These are phyloP conservation scores for Vitis cinerea DNA, from an alignment of 164 flowering plant species.

Conservation along the genomic window DNA sequence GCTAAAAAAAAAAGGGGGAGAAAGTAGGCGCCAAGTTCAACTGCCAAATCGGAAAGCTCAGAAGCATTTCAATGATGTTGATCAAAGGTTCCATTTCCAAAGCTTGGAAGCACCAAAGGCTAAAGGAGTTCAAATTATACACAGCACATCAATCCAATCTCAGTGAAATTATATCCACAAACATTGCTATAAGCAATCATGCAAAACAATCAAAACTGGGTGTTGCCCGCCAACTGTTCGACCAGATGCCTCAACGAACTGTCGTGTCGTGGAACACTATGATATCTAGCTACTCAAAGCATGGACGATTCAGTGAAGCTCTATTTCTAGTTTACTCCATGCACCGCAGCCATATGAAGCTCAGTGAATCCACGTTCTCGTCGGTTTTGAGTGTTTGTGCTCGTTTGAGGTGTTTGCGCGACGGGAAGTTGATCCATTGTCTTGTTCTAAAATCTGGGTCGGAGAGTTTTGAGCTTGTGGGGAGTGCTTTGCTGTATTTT, in stretches of 20 bases:
- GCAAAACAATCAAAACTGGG: conserved; percentile 32
- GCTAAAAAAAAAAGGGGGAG: too few relatives aligned
- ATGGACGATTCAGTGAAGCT: conserved; percentile 40
- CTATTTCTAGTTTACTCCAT: conserved; percentile 36
- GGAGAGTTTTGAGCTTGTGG: conserved; percentile 48
- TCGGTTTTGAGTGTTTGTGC: conserved; percentile 49
- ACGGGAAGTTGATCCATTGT: conserved; percentile 58
- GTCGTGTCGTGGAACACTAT: conserved; percentile 74
- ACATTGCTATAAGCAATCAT: conserved; percentile 28
- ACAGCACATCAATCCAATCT: neutral
- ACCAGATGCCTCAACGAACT: conserved; percentile 51
- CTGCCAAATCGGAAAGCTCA: too few relatives aligned
- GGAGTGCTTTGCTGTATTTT: conserved; percentile 49
- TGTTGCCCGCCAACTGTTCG: conserved; percentile 52
- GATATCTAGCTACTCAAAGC: conserved; percentile 54
- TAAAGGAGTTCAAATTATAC: conserved; percentile 20
- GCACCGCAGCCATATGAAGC: conserved; percentile 35
- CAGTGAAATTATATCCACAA: conserved; percentile 30
- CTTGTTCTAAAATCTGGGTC: conserved; percentile 55
- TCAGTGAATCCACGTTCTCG: conserved; percentile 57
- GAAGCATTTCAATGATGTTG: neutral
- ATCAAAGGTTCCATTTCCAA: neutral
- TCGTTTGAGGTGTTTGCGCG: conserved; percentile 17
- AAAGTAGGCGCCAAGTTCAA: too few relatives aligned
- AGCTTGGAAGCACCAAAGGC: conserved; percentile 21